Percentiles rank a stretch among this genome's conserved stretches.
These are phyloP conservation scores for Alternaria ventricosa DNA, from an alignment of 2,329 filamentous ascomycete species.

Conservation along the genomic window DNA sequence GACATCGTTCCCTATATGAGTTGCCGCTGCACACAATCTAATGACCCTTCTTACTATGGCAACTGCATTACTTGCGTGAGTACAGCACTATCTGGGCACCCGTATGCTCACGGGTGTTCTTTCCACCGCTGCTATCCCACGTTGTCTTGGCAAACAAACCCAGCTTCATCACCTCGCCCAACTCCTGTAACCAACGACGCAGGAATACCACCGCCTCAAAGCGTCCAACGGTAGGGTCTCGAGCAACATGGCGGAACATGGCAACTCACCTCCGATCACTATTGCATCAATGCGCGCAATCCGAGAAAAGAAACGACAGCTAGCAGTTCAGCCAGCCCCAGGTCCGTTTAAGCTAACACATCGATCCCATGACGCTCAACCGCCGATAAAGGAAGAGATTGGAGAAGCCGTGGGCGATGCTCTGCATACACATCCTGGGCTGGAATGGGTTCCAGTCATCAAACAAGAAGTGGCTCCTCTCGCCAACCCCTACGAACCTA, in stretches of 20 bases:
- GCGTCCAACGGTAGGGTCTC: background rate
- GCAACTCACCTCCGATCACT: background rate
- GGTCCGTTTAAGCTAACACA: background rate
- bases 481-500: background rate
- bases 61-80: background rate
- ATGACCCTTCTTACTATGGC: background rate
- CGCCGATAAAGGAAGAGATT: background rate
- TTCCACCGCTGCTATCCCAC: background rate
- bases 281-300: background rate
- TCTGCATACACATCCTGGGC: no score
- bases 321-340: background rate
- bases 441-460: no score
- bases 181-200: background rate
- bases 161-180: background rate
- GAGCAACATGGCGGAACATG: background rate
- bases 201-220: background rate
- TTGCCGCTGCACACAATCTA: no score
- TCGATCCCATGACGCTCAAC: background rate
- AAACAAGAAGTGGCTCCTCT: background rate
- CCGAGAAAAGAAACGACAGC: background rate
- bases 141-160: background rate
- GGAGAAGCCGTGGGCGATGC: background rate
- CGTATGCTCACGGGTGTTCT: background rate
- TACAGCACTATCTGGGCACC: rapidly evolving
- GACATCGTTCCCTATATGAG: no score